phyloP scores from a whole-genome alignment of 257 asterid species.

The Orobanche coerulescens region DNA sequence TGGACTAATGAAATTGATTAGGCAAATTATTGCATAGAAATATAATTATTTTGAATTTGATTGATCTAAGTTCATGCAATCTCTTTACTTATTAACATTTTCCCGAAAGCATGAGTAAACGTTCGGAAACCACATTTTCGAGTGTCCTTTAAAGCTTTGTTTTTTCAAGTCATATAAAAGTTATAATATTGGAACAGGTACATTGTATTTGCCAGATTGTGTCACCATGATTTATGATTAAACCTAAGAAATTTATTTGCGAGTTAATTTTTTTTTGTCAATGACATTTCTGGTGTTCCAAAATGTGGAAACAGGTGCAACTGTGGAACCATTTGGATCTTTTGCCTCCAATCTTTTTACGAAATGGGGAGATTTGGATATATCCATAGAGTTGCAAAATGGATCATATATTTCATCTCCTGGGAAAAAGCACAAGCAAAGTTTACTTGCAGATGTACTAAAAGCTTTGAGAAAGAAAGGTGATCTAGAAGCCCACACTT shows the following conservation, averaged over 20 bases:
- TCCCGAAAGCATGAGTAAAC: background rate
- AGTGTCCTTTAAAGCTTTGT: background rate
- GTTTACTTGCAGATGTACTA: constrained; percentile 46
- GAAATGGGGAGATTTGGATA: constrained; percentile 94
- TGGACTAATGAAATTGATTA: too few species aligned
- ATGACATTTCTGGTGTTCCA: constrained; percentile 16
- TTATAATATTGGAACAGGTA: background rate
- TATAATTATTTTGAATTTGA: too few species aligned
- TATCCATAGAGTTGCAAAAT: constrained; percentile 69
- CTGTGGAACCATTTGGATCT: constrained; percentile 95
- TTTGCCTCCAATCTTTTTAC: constrained; percentile 93
- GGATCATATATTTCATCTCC: constrained; percentile 55
- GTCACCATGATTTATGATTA: background rate
- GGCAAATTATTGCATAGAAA: too few species aligned
- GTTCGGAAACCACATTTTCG: background rate
- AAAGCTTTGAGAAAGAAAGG: constrained; percentile 68
- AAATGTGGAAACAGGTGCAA: constrained; percentile 67
- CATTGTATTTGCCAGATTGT: background rate
- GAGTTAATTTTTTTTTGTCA: background rate
- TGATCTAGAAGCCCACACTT: constrained; percentile 22
- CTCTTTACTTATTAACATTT: too few species aligned
- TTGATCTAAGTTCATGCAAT: too few species aligned
- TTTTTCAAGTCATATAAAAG: background rate
- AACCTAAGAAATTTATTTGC: background rate
- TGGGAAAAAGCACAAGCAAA: constrained; percentile 72